Evolutionary conservation across 2,329 filamentous ascomycete genomes (phyloP), one percentile per base, ranked within the genome.

Genomic region (Aspergillus puulaauensis): DNA sequence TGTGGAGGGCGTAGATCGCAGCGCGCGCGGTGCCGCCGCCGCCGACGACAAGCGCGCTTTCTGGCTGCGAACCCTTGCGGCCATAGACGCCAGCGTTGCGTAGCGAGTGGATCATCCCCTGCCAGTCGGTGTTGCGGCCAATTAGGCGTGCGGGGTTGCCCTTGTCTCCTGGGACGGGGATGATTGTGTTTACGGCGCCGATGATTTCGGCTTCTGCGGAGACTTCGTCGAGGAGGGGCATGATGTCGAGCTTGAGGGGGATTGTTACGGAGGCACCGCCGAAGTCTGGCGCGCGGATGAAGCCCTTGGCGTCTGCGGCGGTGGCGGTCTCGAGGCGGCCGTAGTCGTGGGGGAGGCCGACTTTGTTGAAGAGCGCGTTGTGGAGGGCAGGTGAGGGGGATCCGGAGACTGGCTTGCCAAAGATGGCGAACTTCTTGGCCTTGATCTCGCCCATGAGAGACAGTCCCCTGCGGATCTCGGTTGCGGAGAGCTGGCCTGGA

Each of bases 231-330:
- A 99, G 79, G 5, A 93, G 76, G 0, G 84, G 81, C 77, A 96
- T 91, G 57, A 98, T 86, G 66, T 96, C 91, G 31, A 95, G 80
- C 78, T 99, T 99, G 54, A 99, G 81, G 1, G 95, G 95, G 51
- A 99, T 98, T 0, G 95, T 99, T 46, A 99, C 91, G 3, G 92
- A 97, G 3, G 91, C 93, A 57, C 95, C 95, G 7, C 95, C 95
- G 70, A 99, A 99, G 64, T 89, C 82, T 1, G 87, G 79, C 1
- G 86, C 78, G 7, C 83, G 84, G 58, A 99, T 87, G 50, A 91
- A 76, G 2, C 84, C 77, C 63, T 80, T 78, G 3, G 96, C 79
- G 37, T 89, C 78, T 48, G 78, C 74, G 9, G 80, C 84, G 31
- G 82, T 76, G 62, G 87, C 84, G 0, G 93, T 96, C 77, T 98